phyloP scores from a whole-genome alignment of 2,329 filamentous ascomycete species.

The Lachnellula occidentalis region DNA sequence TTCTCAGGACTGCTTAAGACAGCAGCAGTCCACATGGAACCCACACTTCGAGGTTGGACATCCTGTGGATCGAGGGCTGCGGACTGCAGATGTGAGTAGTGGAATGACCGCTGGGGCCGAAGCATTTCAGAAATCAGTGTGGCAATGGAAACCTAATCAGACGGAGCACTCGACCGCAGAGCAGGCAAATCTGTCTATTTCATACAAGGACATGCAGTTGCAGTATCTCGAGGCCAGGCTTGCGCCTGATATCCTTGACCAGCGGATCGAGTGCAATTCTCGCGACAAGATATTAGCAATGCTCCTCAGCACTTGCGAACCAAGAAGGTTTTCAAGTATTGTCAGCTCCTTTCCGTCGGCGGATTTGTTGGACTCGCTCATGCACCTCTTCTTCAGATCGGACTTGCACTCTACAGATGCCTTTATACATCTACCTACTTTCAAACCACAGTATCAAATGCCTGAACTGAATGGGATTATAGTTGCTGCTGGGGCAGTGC shows the following conservation, averaged over 20 bases:
- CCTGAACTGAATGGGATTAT: conserved; percentile 13
- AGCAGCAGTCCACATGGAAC: background rate
- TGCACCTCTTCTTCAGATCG: conserved; percentile 15
- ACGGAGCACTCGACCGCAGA: conserved; percentile 8
- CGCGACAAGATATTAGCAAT: conserved; percentile 20
- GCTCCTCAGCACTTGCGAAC: conserved; percentile 10
- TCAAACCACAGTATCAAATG: conserved; percentile 2
- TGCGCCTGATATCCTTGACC: conserved; percentile 2
- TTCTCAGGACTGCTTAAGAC: background rate
- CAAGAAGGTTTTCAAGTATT: conserved; percentile 2
- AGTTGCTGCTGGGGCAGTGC: conserved; percentile 16
- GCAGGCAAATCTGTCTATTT: conserved; percentile 4
- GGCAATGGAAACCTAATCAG: conserved; percentile 12
- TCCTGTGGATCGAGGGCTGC: background rate
- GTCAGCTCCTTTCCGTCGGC: conserved; percentile 18
- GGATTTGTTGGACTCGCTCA: conserved; percentile 14
- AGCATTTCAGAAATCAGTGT: conserved; percentile 15
- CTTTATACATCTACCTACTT: conserved; percentile 19
- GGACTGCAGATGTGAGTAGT: background rate
- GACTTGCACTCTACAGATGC: conserved; percentile 10
- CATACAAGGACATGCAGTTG: conserved; percentile 7
- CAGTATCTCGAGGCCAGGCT: background rate
- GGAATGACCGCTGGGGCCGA: background rate
- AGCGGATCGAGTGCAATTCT: conserved; percentile 6
- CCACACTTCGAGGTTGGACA: background rate